A percentile compares a stretch with the other conserved stretches of the same genome.
phyloP scores from a whole-genome alignment of 2,329 filamentous ascomycete species.

The Periglandula ipomoeae region DNA sequence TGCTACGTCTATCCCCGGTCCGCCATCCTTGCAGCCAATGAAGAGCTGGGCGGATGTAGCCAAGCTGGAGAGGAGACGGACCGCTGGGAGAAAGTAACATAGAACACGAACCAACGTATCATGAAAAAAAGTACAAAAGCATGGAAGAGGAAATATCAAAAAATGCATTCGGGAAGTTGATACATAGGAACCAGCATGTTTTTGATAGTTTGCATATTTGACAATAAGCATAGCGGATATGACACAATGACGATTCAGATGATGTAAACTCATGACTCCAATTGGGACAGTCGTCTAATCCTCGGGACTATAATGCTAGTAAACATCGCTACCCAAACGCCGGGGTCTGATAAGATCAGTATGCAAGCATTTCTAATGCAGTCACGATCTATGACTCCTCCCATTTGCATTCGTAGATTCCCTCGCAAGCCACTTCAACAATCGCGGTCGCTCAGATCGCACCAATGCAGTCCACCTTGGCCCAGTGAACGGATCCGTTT shows the following conservation, averaged over 20 bases:
- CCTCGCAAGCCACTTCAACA: neutral
- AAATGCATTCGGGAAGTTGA: too few species aligned
- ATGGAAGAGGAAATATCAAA: too few species aligned
- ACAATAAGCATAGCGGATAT: too few species aligned
- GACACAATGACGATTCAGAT: too few species aligned
- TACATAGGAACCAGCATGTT: too few species aligned
- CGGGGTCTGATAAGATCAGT: neutral
- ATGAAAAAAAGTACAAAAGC: neutral
- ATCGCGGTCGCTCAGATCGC: neutral
- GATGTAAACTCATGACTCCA: too few species aligned
- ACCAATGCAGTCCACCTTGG: slow-evolving; percentile 7
- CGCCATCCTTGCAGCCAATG: slow-evolving; percentile 24
- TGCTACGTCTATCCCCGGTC: slow-evolving; percentile 11
- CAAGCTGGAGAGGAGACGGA: slow-evolving; percentile 14
- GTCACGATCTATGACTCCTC: neutral
- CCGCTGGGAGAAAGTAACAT: neutral
- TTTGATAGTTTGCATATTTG: too few species aligned
- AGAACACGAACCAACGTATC: too few species aligned
- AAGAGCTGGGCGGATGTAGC: slow-evolving; percentile 34
- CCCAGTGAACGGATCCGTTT: slow-evolving; percentile 6
- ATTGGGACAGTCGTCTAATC: too few species aligned
- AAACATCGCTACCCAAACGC: neutral
- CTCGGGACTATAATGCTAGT: neutral
- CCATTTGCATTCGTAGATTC: neutral
- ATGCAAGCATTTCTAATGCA: too few species aligned